phyloP scores from a whole-genome alignment of 768 basidiomycete genomes.

The Lactarius vividus region DNA sequence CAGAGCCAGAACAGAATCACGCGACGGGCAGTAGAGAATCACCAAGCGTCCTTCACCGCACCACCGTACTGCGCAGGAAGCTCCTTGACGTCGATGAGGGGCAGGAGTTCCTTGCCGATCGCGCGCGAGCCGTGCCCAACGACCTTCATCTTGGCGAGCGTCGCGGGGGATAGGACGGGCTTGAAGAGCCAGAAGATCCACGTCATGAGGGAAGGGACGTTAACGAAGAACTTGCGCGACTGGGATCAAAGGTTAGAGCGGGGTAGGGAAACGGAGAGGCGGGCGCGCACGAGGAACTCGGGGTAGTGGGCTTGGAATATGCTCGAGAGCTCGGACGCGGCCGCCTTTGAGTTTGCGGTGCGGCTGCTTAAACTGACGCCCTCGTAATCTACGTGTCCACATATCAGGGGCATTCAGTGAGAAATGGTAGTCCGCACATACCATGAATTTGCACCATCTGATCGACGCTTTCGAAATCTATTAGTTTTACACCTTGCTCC shows the following conservation, averaged over 20 bases:
- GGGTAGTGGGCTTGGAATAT: conserved; percentile 80
- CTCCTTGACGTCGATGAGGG: conserved; percentile 52
- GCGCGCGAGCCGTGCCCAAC: conserved; percentile 62
- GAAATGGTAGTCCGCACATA: neutral
- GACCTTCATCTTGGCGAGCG: conserved; percentile 79
- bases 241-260: conserved; percentile 29
- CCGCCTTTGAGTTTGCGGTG: conserved; percentile 72
- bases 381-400: conserved; percentile 55
- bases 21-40: neutral
- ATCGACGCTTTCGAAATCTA: conserved; percentile 70
- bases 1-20: too few species aligned
- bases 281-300: conserved; percentile 59
- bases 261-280: neutral
- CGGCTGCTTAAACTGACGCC: conserved; percentile 66
- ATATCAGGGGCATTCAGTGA: neutral
- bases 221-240: conserved; percentile 79
- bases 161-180: conserved; percentile 64
- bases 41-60: conserved; percentile 51
- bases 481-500: conserved; percentile 57
- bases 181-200: conserved; percentile 89
- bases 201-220: conserved; percentile 69
- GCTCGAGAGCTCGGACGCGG: conserved; percentile 68
- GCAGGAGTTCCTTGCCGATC: conserved; percentile 59
- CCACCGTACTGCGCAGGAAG: conserved; percentile 76
- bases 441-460: conserved; percentile 30